Evolutionary conservation across 2,329 filamentous ascomycete genomes (phyloP), one percentile per base, ranked within the genome.

Genomic region (Claviceps spartinae): DNA sequence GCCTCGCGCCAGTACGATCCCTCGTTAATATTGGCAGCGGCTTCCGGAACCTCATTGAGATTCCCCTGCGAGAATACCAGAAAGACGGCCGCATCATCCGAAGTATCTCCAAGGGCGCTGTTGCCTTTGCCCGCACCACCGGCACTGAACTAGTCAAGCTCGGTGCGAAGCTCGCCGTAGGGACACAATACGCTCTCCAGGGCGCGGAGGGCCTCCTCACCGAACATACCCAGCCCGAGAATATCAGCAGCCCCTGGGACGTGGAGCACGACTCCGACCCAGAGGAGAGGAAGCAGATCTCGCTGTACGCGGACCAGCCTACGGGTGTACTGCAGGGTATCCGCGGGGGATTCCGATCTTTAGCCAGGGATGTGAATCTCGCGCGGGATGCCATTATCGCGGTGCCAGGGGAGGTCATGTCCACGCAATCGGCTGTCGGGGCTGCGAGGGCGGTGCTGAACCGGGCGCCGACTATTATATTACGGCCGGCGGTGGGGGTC

Each of bases 81-180:
- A 96, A 95, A 66, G 93, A 98, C 59, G 93, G 93, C 0, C 83
- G 93, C 34, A 81, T 98, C 50, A 83, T 98, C 4, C 85, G 93
- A 50, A 93, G 88, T 65, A 85, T 98, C 50, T 83, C 88, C 55
- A 97, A 95, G 68, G 93, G 94, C 2, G 89, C 90, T 0, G 73
- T 84, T 8, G 85, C 88, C 2, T 98, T 98, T 67, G 90, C 88
- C 38, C 90, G 86, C 62, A 96, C 89, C 1, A 98, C 93, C 0
- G 90, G 90, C 2, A 94, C 86, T 0, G 93, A 96, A 63, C 76
- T 97, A n/a, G 86, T 95, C 56, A 93, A 93, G 61, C 75, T 98
- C 0, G 91, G 93, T 13, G 93, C 93, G 46, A 97, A 96, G 67
- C 74, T 97, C 49, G 91, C 91, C 0, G 87, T 97, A 48, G 93